Conservation (phyloP, 345 rosid species). For the Eucalyptus cloeziana region DNA sequence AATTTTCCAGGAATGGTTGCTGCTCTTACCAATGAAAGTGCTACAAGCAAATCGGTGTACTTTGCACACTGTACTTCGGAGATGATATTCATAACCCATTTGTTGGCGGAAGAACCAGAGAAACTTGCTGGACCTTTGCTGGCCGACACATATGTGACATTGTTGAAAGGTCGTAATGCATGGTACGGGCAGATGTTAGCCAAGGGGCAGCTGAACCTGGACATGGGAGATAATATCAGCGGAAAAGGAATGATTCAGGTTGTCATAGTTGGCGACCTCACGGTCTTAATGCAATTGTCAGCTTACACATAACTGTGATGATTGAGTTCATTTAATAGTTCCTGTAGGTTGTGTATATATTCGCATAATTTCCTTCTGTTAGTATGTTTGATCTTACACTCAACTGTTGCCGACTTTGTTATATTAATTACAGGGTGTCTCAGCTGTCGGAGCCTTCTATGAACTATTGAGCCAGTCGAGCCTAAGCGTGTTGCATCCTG, state of each 20-base stretch:
- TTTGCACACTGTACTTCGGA: constrained; percentile 85
- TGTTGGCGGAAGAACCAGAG: constrained; percentile 73
- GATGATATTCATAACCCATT: constrained; percentile 83
- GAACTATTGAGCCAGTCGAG: constrained; percentile 56
- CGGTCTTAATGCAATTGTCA: not conserved
- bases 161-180: constrained; percentile 78
- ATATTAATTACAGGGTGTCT: constrained; percentile 47
- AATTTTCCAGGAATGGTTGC: constrained; percentile 65
- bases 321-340: not conserved
- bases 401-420: not conserved
- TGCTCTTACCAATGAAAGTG: constrained; percentile 74
- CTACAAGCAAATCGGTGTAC: constrained; percentile 78
- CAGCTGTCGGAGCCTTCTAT: constrained; percentile 69
- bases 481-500: constrained; percentile 52
- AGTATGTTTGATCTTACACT: not conserved
- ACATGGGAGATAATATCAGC: constrained; percentile 74
- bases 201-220: constrained; percentile 59
- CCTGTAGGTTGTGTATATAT: not conserved
- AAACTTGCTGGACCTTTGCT: constrained; percentile 79
- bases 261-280: not conserved
- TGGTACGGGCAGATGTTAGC: constrained; percentile 87
- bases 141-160: constrained; percentile 74
- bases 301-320: not conserved
- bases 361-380: not conserved
- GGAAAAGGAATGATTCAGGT: constrained; percentile 95